These are phyloP conservation scores for Collybia mongolica DNA, from an alignment of 768 basidiomycete genomes.

Conservation along the genomic window DNA sequence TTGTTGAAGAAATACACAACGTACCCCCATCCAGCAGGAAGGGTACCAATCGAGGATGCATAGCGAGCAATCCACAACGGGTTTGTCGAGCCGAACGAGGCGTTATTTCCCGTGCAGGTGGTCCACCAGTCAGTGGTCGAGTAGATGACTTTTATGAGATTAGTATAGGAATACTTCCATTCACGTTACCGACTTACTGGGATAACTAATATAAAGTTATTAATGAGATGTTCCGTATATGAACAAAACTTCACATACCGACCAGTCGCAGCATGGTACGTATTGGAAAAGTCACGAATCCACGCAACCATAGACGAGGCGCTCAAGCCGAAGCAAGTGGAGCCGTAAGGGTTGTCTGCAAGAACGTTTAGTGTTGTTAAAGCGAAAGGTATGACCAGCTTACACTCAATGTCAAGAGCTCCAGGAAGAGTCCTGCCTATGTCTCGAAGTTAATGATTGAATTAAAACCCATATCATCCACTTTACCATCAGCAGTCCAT, in stretches of 20 bases:
- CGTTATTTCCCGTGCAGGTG: constrained; percentile 60
- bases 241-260: constrained; percentile 29
- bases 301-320: constrained; percentile 59
- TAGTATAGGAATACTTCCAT: background rate
- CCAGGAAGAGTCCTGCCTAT: constrained; percentile 55
- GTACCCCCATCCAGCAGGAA: constrained; percentile 59
- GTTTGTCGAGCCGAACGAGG: constrained; percentile 45
- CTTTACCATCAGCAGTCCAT: constrained; percentile 18
- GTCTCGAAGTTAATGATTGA: background rate
- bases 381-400: constrained; percentile 6
- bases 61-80: constrained; percentile 65
- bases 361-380: background rate
- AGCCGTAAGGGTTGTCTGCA: constrained; percentile 51
- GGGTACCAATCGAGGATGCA: constrained; percentile 44
- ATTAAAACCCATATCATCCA: background rate
- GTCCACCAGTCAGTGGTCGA: constrained; percentile 70
- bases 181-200: constrained; percentile 25
- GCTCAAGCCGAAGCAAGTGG: constrained; percentile 53
- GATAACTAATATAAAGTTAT: constrained; percentile 28
- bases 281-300: constrained; percentile 61
- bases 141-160: constrained; percentile 45
- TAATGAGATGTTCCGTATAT: background rate
- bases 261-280: constrained; percentile 47
- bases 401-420: constrained; percentile 63
- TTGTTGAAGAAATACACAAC: constrained; percentile 3